Evolutionary conservation across 768 basidiomycete species (phyloP).

Genomic region (Calocybe gangraenosa): DNA sequence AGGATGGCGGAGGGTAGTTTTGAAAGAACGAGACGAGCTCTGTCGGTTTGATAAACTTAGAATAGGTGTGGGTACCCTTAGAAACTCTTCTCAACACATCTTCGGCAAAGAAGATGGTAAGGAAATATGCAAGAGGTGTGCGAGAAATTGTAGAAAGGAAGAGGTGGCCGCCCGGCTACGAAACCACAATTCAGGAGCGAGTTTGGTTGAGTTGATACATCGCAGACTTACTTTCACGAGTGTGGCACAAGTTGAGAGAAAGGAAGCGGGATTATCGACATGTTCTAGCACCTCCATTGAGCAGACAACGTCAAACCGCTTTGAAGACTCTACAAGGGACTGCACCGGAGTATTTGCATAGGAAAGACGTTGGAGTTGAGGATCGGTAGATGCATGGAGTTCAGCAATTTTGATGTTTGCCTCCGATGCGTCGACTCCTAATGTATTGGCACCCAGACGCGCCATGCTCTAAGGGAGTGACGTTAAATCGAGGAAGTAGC

Average conservation of each 20-base stretch:
- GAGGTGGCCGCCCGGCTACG: slow-evolving; percentile 90
- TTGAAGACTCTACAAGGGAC: slow-evolving; percentile 55
- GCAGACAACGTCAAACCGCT: slow-evolving; percentile 87
- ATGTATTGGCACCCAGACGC: slow-evolving; percentile 79
- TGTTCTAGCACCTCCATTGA: slow-evolving; percentile 99
- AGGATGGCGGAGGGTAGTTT: slow-evolving; percentile 35
- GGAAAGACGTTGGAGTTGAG: slow-evolving; percentile 39
- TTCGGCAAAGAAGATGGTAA: slow-evolving; percentile 70
- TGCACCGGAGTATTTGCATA: slow-evolving; percentile 80
- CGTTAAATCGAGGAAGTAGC: background rate
- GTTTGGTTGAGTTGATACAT: background rate
- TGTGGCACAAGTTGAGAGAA: slow-evolving; percentile 76
- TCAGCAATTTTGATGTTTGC: slow-evolving; percentile 85
- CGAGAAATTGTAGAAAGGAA: slow-evolving; percentile 95
- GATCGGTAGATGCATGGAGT: slow-evolving; percentile 78
- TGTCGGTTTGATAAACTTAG: slow-evolving; percentile 83
- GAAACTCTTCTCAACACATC: slow-evolving; percentile 75
- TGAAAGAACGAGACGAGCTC: slow-evolving; percentile 86
- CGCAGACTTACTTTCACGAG: slow-evolving; percentile 71
- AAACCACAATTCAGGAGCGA: background rate
- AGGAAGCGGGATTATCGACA: slow-evolving; percentile 86
- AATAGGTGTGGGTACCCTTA: slow-evolving; percentile 86
- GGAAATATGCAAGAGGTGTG: slow-evolving; percentile 44
- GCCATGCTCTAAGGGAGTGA: slow-evolving; percentile 65
- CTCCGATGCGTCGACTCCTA: slow-evolving; percentile 89